Evolutionary conservation across 495 filamentous ascomycete species (phyloP), one percentile per base, ranked within the genome.

Genomic region (Hypoxylon fragiforme): DNA sequence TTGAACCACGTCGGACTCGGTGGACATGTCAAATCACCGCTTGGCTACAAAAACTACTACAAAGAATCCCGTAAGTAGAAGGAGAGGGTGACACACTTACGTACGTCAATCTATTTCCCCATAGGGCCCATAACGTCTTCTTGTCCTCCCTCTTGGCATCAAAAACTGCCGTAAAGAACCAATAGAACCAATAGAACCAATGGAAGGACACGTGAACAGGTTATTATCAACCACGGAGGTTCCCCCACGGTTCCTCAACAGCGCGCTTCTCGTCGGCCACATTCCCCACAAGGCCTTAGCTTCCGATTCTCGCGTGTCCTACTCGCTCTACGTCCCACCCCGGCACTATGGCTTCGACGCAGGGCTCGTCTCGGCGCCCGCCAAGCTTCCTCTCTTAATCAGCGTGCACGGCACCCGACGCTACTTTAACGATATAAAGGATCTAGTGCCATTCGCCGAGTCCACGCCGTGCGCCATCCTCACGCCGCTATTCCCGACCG

Each of bases 221-320:
- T 43, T 44, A 28, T 49, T 62, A 16, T 54, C 57, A 14, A 53
- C 64, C 20, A 21, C 45, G 2, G 53, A 57, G 5, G 50, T 65
- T 2, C 61, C 64, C 31, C 47, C 49, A 22, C 32, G 30, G 39
- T 56, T 59, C 44, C 54, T 62, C 20, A 57, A 56, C 12, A 18
- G 24, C n/a, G 50, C 62, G 12, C 52, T 62, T 22, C 53, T 67
- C 35, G 44, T 59, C 35, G 50, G 54, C 15, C 55, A 54, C 20
- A 30, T 62, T 35, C 64, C 64, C 7, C 35, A 57, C 12, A 56
- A 49, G 35, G 50, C 58, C 2, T 50, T 62, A 3, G 35, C 44
- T 16, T 51, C 50, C 7, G 62, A 62, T 30, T 62, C 61, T 12
- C 64, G 64, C 7, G 32, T 65, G 16, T 67, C 64, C 37, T 67